Percentiles rank a stretch among this genome's conserved stretches.
These are phyloP conservation scores for Nymphaea thermarum DNA, from an alignment of 164 flowering plant genomes.

Conservation along the genomic window DNA sequence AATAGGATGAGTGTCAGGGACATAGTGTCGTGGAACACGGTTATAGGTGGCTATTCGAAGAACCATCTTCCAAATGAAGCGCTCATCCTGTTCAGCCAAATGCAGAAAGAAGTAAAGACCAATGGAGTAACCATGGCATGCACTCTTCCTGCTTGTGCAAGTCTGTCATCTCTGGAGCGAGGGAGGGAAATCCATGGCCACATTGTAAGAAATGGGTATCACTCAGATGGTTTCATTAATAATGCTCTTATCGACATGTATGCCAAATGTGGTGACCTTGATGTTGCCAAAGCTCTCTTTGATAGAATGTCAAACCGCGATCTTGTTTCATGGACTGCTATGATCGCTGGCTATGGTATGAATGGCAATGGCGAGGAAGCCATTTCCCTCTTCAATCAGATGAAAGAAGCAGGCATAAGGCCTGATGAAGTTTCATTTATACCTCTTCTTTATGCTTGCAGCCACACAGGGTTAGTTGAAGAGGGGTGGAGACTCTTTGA, in stretches of 20 bases:
- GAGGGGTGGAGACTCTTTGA: conserved; percentile 49
- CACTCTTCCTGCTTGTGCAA: conserved; percentile 52
- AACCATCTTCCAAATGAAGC: conserved; percentile 53
- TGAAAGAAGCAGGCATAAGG: conserved; percentile 30
- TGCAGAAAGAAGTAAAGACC: conserved; percentile 33
- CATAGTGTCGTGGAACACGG: conserved; percentile 51
- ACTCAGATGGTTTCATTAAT: conserved; percentile 26
- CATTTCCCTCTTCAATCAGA: conserved; percentile 30
- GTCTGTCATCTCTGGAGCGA: conserved; percentile 42
- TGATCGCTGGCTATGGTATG: conserved; percentile 69
- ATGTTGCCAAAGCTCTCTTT: conserved; percentile 35
- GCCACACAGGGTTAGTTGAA: conserved; percentile 47
- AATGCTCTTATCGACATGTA: conserved; percentile 71
- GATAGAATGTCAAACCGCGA: conserved; percentile 27
- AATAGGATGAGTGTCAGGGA: conserved; percentile 26
- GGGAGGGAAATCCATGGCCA: conserved; percentile 47
- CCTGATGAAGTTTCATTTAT: conserved; percentile 43
- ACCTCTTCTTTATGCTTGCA: conserved; percentile 51
- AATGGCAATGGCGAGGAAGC: conserved; percentile 56
- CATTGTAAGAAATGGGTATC: conserved; percentile 30
- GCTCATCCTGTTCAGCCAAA: conserved; percentile 24
- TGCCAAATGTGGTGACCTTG: conserved; percentile 43
- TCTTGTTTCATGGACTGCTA: conserved; percentile 52
- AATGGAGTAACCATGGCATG: conserved; percentile 35
- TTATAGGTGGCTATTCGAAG: conserved; percentile 57